Conservation (phyloP, 2,329 filamentous ascomycete species). For the Phyllosticta paracitricarpa region DNA sequence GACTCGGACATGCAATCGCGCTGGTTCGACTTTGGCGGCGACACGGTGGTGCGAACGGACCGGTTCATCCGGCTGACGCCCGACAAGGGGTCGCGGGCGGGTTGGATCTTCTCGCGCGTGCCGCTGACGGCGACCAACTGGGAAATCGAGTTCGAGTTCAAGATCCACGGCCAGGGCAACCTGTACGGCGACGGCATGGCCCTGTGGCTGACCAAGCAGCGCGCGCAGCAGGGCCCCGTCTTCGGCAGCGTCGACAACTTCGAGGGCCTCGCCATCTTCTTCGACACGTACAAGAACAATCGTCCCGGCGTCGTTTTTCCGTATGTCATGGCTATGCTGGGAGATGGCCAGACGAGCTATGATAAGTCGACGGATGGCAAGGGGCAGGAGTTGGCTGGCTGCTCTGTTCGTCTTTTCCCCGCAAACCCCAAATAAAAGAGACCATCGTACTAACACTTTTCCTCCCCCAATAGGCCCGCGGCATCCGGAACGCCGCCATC, state of each 20-base stretch:
- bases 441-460: neutral
- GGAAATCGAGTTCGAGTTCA: conserved; percentile 96
- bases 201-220: conserved; percentile 95
- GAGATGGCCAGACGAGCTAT: conserved; percentile 80
- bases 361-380: conserved; percentile 95
- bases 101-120: conserved; percentile 89
- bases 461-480: conserved; percentile 52
- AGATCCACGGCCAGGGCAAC: conserved; percentile 78
- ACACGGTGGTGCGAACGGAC: conserved; percentile 71
- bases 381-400: conserved; percentile 82
- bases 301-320: conserved; percentile 90
- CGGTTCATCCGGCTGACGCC: conserved; percentile 85
- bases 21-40: conserved; percentile 98
- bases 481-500: conserved; percentile 67
- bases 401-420: conserved; percentile 50
- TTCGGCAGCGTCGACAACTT: conserved; percentile 85
- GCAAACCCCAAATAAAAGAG: neutral
- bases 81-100: conserved; percentile 79
- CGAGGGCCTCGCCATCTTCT: conserved; percentile 87
- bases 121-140: conserved; percentile 96
- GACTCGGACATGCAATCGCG: conserved; percentile 97
- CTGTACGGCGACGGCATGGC: conserved; percentile 95
- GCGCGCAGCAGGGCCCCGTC: conserved; percentile 67
- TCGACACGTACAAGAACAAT: conserved; percentile 99
- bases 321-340: conserved; percentile 97